These are phyloP conservation scores for Populus hybrid DNA, from an alignment of 441 rosid genomes.

Conservation along the genomic window DNA sequence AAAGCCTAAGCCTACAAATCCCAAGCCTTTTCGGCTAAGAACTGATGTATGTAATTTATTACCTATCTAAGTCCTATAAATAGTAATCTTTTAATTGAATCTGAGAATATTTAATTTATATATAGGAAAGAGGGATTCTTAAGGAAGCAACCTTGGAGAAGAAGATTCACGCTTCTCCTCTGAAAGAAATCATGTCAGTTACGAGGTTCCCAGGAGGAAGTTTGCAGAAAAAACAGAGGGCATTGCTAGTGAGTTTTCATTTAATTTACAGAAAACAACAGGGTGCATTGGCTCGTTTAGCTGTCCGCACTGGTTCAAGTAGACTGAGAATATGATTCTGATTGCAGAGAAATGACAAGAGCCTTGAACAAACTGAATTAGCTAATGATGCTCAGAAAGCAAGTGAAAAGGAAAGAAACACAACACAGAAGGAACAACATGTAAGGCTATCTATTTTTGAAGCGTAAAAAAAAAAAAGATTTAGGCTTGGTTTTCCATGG, in stretches of 20 bases:
- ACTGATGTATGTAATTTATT: slow-evolving; percentile 55
- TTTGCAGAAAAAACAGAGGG: slow-evolving; percentile 22
- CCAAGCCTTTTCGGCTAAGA: slow-evolving; percentile 89
- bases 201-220: slow-evolving; percentile 19
- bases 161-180: slow-evolving; percentile 36
- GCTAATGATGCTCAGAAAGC: slow-evolving; percentile 4
- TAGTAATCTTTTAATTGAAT: neutral
- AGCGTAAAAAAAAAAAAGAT: neutral
- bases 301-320: neutral
- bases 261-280: neutral
- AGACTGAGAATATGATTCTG: slow-evolving; percentile 14
- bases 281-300: neutral
- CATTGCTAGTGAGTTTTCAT: slow-evolving; percentile 26
- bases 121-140: slow-evolving; percentile 61
- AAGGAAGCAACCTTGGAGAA: slow-evolving; percentile 74
- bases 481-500: neutral
- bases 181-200: slow-evolving; percentile 34
- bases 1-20: slow-evolving; percentile 77
- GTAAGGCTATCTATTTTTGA: slow-evolving; percentile 25
- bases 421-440: slow-evolving; percentile 14
- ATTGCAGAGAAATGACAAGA: slow-evolving; percentile 28
- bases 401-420: slow-evolving; percentile 13
- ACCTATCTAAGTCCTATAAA: neutral
- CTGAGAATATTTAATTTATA: slow-evolving; percentile 12
- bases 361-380: slow-evolving; percentile 20